These are phyloP conservation scores for Mariannaea sp. DNA, from an alignment of 2,329 filamentous ascomycete species.

Conservation along the genomic window DNA sequence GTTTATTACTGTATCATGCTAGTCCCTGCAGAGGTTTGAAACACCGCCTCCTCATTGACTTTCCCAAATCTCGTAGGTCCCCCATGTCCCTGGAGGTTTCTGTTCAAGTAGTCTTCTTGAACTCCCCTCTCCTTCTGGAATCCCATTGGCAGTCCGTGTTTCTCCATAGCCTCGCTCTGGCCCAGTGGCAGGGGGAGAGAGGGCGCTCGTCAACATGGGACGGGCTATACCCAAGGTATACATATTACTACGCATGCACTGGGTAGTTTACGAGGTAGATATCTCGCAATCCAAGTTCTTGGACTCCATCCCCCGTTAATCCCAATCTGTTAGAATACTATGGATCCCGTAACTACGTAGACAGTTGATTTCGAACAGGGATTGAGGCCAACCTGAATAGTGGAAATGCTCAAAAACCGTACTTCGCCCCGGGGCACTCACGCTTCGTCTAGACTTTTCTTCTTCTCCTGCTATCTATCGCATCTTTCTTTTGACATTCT, in stretches of 20 bases:
- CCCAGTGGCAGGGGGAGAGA: slow-evolving; percentile 6
- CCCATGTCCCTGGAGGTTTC: slow-evolving; percentile 1
- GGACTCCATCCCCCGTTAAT: no score
- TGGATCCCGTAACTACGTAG: no score
- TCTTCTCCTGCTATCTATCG: slow-evolving; percentile 17
- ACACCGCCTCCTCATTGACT: slow-evolving; percentile 12
- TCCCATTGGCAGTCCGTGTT: slow-evolving; percentile 4
- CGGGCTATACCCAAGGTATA: slow-evolving; percentile 2
- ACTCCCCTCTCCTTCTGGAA: slow-evolving; percentile 1
- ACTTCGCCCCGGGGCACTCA: slow-evolving; percentile 9
- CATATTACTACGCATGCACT: no score
- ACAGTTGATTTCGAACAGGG: slow-evolving; percentile 10
- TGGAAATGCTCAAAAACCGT: slow-evolving; percentile 13
- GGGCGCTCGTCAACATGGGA: slow-evolving; percentile 8
- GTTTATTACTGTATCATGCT: no score
- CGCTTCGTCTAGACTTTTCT: slow-evolving; percentile 11
- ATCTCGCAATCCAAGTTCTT: no score
- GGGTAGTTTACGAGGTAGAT: no score
- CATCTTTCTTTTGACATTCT: slow-evolving; percentile 26
- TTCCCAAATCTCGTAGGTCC: slow-evolving; percentile 18
- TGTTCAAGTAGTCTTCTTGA: not conserved
- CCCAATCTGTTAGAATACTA: no score
- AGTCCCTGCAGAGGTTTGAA: slow-evolving; percentile 13
- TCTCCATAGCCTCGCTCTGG: slow-evolving; percentile 7
- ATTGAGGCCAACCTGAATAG: slow-evolving; percentile 1